These are phyloP conservation scores for Starmerella bombi DNA, from an alignment of 805 yeast genomes.

Conservation along the genomic window DNA sequence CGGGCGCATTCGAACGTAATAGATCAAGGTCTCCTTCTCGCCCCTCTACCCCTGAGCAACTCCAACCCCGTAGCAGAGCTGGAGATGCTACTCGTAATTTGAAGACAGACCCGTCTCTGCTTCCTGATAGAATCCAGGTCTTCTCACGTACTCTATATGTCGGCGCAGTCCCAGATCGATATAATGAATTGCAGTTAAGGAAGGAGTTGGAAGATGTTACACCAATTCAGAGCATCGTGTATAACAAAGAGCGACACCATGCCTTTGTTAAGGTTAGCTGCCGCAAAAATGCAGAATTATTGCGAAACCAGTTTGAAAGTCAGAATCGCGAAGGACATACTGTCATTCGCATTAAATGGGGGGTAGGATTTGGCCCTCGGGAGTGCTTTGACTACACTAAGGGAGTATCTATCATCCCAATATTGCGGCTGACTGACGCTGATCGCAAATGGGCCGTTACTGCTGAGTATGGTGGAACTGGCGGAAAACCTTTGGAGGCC, in stretches of 20 bases:
- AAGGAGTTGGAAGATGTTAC: conserved; percentile 69
- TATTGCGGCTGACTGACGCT: conserved; percentile 82
- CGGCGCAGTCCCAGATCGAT: conserved; percentile 79
- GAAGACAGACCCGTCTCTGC: conserved; percentile 24
- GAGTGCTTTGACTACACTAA: conserved; percentile 93
- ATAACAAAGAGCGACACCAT: conserved; percentile 81
- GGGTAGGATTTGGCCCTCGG: conserved; percentile 97
- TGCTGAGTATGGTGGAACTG: conserved; percentile 97
- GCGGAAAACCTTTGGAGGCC: conserved; percentile 64
- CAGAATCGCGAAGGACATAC: conserved; percentile 46
- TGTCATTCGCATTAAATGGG: conserved; percentile 86
- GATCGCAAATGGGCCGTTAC: conserved; percentile 77
- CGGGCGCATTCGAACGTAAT: conserved; percentile 13
- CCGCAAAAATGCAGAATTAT: conserved; percentile 79
- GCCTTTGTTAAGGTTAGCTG: conserved; percentile 93
- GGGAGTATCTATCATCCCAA: conserved; percentile 78
- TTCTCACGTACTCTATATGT: conserved; percentile 81
- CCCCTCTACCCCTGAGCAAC: conserved; percentile 8
- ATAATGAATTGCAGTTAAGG: conserved; percentile 63
- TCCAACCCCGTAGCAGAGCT: conserved; percentile 16
- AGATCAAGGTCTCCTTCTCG: conserved; percentile 18
- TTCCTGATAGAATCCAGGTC: conserved; percentile 70
- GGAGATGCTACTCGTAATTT: conserved; percentile 19
- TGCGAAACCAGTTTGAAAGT: conserved; percentile 50
- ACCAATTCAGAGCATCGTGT: conserved; percentile 78